These are phyloP conservation scores for Dothistroma septosporum DNA, from an alignment of 2,329 filamentous ascomycete species.

Conservation along the genomic window DNA sequence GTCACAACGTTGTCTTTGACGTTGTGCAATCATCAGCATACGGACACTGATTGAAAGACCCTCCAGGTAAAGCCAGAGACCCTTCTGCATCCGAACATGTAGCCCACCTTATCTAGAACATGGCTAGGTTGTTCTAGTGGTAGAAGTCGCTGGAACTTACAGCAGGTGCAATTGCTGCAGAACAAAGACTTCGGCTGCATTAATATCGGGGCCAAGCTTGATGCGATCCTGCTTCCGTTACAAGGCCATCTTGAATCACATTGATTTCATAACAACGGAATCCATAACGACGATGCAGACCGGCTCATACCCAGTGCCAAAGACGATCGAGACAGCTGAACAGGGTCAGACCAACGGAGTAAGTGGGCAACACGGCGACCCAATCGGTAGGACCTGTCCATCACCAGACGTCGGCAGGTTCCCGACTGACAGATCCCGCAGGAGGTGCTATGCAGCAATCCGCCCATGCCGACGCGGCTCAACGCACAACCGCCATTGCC, in stretches of 20 bases:
- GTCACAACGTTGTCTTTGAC: not conserved
- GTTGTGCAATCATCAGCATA: not conserved
- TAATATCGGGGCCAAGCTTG: not conserved
- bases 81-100: too few species aligned
- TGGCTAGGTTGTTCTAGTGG: too few species aligned
- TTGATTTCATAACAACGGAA: not conserved
- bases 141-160: not conserved
- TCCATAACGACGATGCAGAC: not conserved
- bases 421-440: not conserved
- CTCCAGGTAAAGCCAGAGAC: not conserved
- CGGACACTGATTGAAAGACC: not conserved
- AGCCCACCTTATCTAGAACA: too few species aligned
- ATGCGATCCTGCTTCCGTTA: not conserved
- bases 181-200: not conserved
- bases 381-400: not conserved
- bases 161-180: not conserved
- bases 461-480: not conserved
- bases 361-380: not conserved
- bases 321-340: not conserved
- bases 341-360: not conserved
- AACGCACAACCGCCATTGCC: constrained; percentile 43
- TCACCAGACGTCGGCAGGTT: not conserved
- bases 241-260: not conserved
- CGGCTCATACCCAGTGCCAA: not conserved
- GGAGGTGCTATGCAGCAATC: not conserved